Evolutionary conservation across 2,329 filamentous ascomycete species (phyloP).

Genomic region (Ascochyta pisi): DNA sequence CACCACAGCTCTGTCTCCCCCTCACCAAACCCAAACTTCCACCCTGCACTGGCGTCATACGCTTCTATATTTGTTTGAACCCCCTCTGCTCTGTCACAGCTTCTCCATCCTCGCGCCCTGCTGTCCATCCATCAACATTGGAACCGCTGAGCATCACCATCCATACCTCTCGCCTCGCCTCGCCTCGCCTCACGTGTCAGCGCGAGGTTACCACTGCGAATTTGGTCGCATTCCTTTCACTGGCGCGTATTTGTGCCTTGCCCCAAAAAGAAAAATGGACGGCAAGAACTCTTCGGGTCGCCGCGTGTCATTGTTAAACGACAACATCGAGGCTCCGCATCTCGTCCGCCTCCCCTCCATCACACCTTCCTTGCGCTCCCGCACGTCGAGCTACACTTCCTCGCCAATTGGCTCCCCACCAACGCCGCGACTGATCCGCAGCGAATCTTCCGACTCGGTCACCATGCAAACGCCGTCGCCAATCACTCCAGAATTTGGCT

Average conservation of each 20-base stretch:
- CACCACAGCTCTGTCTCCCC: background rate
- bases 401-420: slow-evolving; percentile 56
- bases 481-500: slow-evolving; percentile 53
- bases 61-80: background rate
- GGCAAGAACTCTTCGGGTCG: slow-evolving; percentile 59
- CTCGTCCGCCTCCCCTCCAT: slow-evolving; percentile 46
- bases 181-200: slow-evolving; percentile 30
- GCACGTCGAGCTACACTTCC: slow-evolving; percentile 54
- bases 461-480: slow-evolving; percentile 55
- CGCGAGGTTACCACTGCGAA: slow-evolving; percentile 19
- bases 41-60: background rate
- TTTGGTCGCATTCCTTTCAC: slow-evolving; percentile 36
- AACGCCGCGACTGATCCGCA: slow-evolving; percentile 55
- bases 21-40: background rate
- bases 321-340: slow-evolving; percentile 46
- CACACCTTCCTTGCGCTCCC: slow-evolving; percentile 47
- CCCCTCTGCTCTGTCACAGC: background rate
- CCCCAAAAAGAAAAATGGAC: slow-evolving; percentile 53
- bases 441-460: slow-evolving; percentile 55
- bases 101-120: background rate
- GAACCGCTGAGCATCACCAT: slow-evolving; percentile 2
- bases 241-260: slow-evolving; percentile 39
- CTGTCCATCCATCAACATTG: background rate
- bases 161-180: background rate
- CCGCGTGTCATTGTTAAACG: slow-evolving; percentile 60